Base-by-base conservation (phyloP, 495 filamentous ascomycete species). In the Thozetella sp. region DNA sequence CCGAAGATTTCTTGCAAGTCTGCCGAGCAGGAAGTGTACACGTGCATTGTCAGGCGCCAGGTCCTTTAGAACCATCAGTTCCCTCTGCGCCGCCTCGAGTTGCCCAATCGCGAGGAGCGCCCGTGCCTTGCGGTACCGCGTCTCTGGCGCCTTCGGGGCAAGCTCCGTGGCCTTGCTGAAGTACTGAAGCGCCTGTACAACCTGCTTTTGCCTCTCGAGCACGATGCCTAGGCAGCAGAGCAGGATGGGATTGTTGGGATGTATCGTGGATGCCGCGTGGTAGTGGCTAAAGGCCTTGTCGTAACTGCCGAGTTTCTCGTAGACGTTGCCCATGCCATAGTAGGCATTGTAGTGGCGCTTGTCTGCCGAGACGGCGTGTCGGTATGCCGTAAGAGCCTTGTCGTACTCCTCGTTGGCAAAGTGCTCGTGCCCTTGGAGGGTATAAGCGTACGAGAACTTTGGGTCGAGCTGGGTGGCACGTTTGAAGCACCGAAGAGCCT, bases 381-480 rank as follows among this genome's bases (percentile, higher is more conserved):
- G 86, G 69, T 97, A 99, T 13, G 91, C 86, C 27, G 86, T 84
- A 13, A 96, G 81, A 1, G 95, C 95, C 63, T 96, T 97, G 76
- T 97, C 94, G 67, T 92, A 97, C 72, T 99, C 95, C 67, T 99
- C 95, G 59, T 97, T 98, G 22, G 89, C 83, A n/a, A 97, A 88
- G 71, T 96, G 92, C 69, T 99, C 95, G 68, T 99, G 95, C 1
- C 95, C 95, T 68, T 97, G 94, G 10, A 99, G 77, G 0, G 96
- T 97, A 69, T 92, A 97, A 9, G 92, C 94, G 68, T 99, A 99
- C 2, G 95, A 93, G 73, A 97, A 97, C 37, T 86, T 88, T 6
- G 92, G 90, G 70, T 97, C 84, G 9, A 98, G 77, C 71, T 96
- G 91, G 1, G 92, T 96, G 3, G 95, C 95, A 48, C 95, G 86